These are phyloP conservation scores for Thamnidium elegans DNA, from an alignment of 192 early-diverging fungal genomes.

Conservation along the genomic window DNA sequence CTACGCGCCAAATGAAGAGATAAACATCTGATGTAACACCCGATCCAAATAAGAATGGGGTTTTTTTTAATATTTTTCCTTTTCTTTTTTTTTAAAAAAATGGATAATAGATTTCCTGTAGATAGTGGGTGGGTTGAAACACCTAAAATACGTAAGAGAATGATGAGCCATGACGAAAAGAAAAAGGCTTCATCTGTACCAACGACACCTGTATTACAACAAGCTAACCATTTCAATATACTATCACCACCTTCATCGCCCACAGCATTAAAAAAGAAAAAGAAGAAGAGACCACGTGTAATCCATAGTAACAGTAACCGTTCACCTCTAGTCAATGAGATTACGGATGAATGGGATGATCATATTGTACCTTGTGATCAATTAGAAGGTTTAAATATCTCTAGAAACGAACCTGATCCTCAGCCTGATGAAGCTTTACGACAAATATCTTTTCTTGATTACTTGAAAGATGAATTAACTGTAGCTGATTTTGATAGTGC, in stretches of 20 bases:
- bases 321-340: conserved; percentile 6
- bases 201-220: background rate
- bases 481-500: conserved; percentile 65
- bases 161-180: background rate
- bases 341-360: conserved; percentile 9
- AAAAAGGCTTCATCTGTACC: conserved; percentile 12
- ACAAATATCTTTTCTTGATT: conserved; percentile 50
- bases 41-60: too few relatives aligned
- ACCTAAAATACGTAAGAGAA: conserved; percentile 5
- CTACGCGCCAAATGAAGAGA: too few relatives aligned
- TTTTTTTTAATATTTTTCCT: too few relatives aligned
- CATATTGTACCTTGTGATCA: background rate
- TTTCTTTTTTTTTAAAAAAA: too few relatives aligned
- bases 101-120: background rate
- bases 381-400: background rate
- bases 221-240: conserved; percentile 8
- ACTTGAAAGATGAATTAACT: conserved; percentile 61
- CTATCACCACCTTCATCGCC: background rate
- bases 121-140: conserved; percentile 13
- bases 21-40: too few relatives aligned
- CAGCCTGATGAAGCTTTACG: conserved; percentile 12
- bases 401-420: background rate
- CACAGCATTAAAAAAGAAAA: background rate
- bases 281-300: background rate
- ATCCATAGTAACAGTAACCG: background rate